Evolutionary conservation across 2,329 filamentous ascomycete genomes (phyloP), one percentile per base, ranked within the genome.

Genomic region (Colletotrichum magnum): DNA sequence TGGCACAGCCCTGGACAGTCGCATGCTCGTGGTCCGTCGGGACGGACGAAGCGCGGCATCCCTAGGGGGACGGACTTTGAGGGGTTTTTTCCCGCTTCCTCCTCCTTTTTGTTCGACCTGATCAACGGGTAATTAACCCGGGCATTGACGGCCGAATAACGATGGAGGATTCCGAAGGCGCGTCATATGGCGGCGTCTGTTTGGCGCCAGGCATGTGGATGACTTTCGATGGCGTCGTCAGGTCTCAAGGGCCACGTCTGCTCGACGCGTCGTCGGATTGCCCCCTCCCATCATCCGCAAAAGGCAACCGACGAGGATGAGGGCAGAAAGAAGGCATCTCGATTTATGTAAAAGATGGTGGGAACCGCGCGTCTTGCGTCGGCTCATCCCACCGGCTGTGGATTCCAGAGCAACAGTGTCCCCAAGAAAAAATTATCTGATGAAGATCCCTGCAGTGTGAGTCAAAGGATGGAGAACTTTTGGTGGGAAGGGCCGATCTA

Each of bases 401-500:
- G 62, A 56, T 48, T 65, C n/a, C n/a, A 50, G 15, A 2, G 21
- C 21, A 24, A 24, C 21, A 24, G 21, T 18, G 56, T 21, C 51
- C 41, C 12, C 24, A 15, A 57, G 60, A 57, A 51, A 36, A 47
- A 54, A 61, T 69, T 69, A 67, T 69, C 67, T 67, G 67, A 69
- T 69, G 52, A n/a, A 47, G 28, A 69, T 58, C 67, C 67, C 56
- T 69, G 67, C 24, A 26, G 43, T 61, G 45, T 69, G 67, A 69
- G 67, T 69, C 67, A 67, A 60, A 66, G 43, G 56, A 69, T 59
- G 57, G 62, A 45, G 51, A 57, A 43, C 45, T 47, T 52, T 57
- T 36, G 13, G 62, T 36, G 62, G 56, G 67, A 69, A 67, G 57
- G 26, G 48, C 62, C 63, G 67, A 69, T 69, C 62, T 69, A 69